These are phyloP conservation scores for Fusarium sp. DNA, from an alignment of 2,329 filamentous ascomycete genomes.

Conservation along the genomic window DNA sequence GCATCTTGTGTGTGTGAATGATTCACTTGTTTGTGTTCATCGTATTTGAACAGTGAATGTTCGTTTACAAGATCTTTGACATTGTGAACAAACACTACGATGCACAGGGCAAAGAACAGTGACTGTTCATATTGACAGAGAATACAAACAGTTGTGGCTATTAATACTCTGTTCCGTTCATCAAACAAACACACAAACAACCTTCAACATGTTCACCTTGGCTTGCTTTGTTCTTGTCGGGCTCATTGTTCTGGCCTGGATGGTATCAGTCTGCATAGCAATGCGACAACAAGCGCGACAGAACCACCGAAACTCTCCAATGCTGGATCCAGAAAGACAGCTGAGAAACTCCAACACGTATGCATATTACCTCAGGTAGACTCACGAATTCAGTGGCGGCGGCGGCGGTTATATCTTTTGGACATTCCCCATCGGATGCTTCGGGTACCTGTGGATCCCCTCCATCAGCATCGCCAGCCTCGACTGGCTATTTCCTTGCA, in stretches of 20 bases:
- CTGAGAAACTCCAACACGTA: not conserved
- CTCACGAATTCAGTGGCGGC: not conserved
- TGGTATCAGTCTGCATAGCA: not conserved
- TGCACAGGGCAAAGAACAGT: not conserved
- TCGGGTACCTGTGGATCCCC: conserved; percentile 34
- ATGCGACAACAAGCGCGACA: not conserved
- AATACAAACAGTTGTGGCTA: not conserved
- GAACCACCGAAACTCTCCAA: not conserved
- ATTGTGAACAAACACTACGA: not conserved
- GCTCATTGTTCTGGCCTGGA: conserved; percentile 1
- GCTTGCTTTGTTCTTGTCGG: not conserved
- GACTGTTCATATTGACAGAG: not conserved
- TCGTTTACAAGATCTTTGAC: not conserved
- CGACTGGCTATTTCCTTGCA: conserved; percentile 11
- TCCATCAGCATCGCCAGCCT: conserved; percentile 20
- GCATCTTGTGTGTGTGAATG: not conserved
- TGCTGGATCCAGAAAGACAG: not conserved
- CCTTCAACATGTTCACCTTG: not conserved
- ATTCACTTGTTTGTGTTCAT: not conserved
- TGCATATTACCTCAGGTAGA: not conserved
- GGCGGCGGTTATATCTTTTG: conserved; percentile 10
- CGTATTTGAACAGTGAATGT: not conserved
- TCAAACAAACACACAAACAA: not conserved
- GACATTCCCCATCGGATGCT: conserved; percentile 29
- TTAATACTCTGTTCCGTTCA: not conserved